These are phyloP conservation scores for Cordyceps cicadae DNA, from an alignment of 2,329 filamentous ascomycete species.

Conservation along the genomic window DNA sequence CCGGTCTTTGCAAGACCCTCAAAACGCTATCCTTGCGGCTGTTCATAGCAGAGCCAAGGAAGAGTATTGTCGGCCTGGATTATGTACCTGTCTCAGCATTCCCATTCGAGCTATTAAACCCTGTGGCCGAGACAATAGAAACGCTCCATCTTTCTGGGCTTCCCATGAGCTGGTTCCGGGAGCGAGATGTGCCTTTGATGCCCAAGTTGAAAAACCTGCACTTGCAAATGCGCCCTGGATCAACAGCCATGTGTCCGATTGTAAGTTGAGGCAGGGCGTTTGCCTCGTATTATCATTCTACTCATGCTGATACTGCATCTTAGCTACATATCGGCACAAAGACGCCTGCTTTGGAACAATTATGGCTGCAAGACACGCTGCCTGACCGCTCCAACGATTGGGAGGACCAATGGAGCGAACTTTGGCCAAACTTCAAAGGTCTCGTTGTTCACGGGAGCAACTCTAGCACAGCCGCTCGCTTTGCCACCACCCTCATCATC, in stretches of 20 bases:
- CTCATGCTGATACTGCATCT: conserved; percentile 6
- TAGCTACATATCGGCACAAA: conserved; percentile 21
- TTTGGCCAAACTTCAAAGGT: conserved; percentile 25
- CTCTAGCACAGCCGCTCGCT: conserved; percentile 12
- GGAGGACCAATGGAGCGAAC: conserved; percentile 14
- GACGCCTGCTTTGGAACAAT: conserved; percentile 24
- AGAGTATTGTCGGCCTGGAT: conserved; percentile 1
- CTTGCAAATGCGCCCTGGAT: conserved; percentile 16
- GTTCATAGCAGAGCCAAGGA: background rate
- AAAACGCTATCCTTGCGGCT: background rate
- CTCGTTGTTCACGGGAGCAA: conserved; percentile 19
- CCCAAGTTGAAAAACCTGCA: conserved; percentile 23
- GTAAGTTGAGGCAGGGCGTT: conserved; percentile 13
- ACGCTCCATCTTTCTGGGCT: conserved; percentile 19
- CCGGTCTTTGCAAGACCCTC: conserved; percentile 11
- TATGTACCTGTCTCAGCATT: background rate
- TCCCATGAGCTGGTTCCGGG: conserved; percentile 16
- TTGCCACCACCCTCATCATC: conserved; percentile 3
- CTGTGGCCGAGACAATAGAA: conserved; percentile 18
- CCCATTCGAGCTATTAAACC: conserved; percentile 6
- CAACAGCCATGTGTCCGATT: conserved; percentile 14
- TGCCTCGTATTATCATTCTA: background rate
- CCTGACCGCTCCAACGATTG: conserved; percentile 13
- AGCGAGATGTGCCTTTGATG: conserved; percentile 15
- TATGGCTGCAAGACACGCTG: conserved; percentile 23